Percentiles rank a stretch among this genome's conserved stretches.
Conservation (phyloP, 768 basidiomycete species). For the Rhizopogon sp. region DNA sequence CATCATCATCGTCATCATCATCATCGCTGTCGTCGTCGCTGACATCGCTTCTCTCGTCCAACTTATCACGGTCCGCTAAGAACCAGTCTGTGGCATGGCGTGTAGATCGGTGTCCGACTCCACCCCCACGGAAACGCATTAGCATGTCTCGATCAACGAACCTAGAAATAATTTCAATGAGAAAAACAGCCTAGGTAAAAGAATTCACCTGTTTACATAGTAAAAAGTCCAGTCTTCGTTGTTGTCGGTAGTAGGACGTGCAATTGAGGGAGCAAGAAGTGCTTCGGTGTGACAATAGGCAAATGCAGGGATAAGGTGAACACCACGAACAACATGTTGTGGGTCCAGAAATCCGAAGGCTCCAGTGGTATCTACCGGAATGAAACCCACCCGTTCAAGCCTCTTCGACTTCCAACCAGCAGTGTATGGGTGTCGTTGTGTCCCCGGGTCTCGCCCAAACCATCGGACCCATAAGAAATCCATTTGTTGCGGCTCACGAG, state of each 20-base stretch:
- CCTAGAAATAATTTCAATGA: too few species aligned
- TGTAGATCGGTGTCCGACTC: conserved; percentile 22
- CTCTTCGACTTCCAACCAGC: too few species aligned
- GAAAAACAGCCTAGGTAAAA: not conserved
- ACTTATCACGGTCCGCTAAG: not conserved
- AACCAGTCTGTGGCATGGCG: not conserved
- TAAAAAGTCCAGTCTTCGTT: conserved; percentile 29
- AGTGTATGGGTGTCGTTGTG: too few species aligned
- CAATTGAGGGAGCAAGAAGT: conserved; percentile 6
- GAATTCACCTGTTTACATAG: conserved; percentile 30
- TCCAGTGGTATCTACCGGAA: too few species aligned
- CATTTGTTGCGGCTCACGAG: conserved; percentile 14
- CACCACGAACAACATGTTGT: conserved; percentile 28
- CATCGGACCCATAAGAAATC: conserved; percentile 40
- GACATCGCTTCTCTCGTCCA: not conserved
- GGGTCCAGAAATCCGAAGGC: too few species aligned
- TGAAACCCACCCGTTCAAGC: too few species aligned
- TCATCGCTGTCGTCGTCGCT: not conserved
- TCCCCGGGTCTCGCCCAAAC: conserved; percentile 23
- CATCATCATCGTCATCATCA: not conserved
- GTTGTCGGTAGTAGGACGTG: conserved; percentile 2
- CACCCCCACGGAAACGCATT: conserved; percentile 2
- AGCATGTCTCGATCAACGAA: too few species aligned
- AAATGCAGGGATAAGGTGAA: conserved; percentile 42
- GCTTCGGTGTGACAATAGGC: conserved; percentile 14